Conservation (phyloP, 2,329 filamentous ascomycete species). For the Apiospora aurea region DNA sequence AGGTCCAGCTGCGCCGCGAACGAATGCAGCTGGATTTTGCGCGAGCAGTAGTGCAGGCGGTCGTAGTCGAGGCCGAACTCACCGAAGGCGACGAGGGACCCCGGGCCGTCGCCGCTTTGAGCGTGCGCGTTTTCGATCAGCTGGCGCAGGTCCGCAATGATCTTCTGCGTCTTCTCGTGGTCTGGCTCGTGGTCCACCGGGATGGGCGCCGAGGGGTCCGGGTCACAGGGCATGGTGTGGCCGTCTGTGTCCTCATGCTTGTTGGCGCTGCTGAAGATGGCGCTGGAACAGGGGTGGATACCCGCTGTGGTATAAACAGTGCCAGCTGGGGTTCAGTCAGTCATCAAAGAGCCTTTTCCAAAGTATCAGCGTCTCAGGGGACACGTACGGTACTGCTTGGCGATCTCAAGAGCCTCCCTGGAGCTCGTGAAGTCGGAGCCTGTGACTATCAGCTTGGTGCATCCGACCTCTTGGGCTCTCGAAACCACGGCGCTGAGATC, state of each 20-base stretch:
- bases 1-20: conserved; percentile 85
- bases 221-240: conserved; percentile 61
- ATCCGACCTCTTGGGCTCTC: conserved; percentile 79
- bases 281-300: conserved; percentile 89
- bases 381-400: conserved; percentile 74
- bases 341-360: background rate
- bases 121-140: conserved; percentile 67
- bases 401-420: conserved; percentile 74
- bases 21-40: conserved; percentile 80
- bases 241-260: conserved; percentile 51
- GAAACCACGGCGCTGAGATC: conserved; percentile 81
- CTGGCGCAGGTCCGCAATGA: conserved; percentile 66
- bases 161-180: conserved; percentile 50
- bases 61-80: conserved; percentile 98
- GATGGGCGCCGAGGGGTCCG: conserved; percentile 55
- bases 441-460: conserved; percentile 89
- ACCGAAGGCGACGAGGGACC: conserved; percentile 78
- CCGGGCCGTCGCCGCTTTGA: conserved; percentile 43
- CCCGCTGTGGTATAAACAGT: conserved; percentile 90
- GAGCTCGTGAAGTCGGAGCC: conserved; percentile 87
- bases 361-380: background rate
- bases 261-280: conserved; percentile 71
- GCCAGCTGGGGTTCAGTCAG: conserved; percentile 60
- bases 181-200: conserved; percentile 58
- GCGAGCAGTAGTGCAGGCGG: conserved; percentile 81